A percentile compares a stretch with the other conserved stretches of the same genome.
These are phyloP conservation scores for Sarocladiaceae sp. DNA, from an alignment of 2,329 filamentous ascomycete genomes.

Conservation along the genomic window DNA sequence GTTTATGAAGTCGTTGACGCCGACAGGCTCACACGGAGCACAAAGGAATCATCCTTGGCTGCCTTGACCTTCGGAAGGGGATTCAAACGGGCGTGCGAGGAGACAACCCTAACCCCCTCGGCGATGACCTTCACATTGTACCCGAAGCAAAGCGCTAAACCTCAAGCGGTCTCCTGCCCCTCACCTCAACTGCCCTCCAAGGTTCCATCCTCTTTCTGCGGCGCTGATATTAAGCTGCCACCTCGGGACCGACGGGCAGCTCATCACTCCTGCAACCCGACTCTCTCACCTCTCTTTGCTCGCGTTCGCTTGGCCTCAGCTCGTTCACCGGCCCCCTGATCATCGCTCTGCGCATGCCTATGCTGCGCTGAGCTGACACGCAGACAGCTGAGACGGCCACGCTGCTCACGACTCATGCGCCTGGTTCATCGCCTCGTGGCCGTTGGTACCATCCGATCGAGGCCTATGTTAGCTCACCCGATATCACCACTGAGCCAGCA, in stretches of 20 bases:
- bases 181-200: background rate
- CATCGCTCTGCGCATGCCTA: background rate
- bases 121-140: background rate
- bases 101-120: conserved; percentile 3
- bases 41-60: no score
- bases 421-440: background rate
- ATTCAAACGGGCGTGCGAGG: no score
- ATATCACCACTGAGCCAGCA: background rate
- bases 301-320: conserved; percentile 2
- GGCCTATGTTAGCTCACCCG: background rate
- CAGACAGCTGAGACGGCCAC: background rate
- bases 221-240: conserved; percentile 3
- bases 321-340: background rate
- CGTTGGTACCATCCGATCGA: background rate
- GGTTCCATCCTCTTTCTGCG: background rate
- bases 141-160: background rate
- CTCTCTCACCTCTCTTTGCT: background rate
- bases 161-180: background rate
- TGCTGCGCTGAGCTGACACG: background rate
- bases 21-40: no score
- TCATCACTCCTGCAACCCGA: conserved; percentile 7
- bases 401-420: background rate
- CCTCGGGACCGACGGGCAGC: conserved; percentile 9
- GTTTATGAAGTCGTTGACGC: no score
- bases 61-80: no score